These are phyloP conservation scores for Wickerhamomyces mucosus DNA, from an alignment of 805 yeast genomes.

Conservation along the genomic window DNA sequence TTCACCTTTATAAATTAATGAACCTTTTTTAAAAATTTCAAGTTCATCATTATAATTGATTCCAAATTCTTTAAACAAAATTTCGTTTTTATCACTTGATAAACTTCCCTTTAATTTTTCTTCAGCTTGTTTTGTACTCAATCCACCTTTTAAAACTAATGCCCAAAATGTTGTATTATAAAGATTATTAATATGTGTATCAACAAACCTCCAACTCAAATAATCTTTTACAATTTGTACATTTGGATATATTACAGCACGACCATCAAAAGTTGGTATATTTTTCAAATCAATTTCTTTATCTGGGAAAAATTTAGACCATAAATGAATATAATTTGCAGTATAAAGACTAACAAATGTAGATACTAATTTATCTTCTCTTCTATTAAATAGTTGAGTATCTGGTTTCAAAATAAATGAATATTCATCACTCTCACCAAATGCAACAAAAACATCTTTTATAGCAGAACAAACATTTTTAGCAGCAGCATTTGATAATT, in stretches of 20 bases:
- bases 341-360: conserved; percentile 79
- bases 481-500: conserved; percentile 79
- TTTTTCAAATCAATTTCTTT: conserved; percentile 37
- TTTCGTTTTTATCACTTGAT: conserved; percentile 81
- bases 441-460: conserved; percentile 71
- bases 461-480: conserved; percentile 48
- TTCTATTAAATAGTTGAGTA: conserved; percentile 68
- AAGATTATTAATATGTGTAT: conserved; percentile 89
- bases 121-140: conserved; percentile 78
- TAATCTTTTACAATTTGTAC: conserved; percentile 59
- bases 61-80: conserved; percentile 65
- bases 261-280: conserved; percentile 83
- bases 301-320: conserved; percentile 49
- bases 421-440: conserved; percentile 94
- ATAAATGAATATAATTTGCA: conserved; percentile 58
- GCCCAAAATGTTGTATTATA: conserved; percentile 94
- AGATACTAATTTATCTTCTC: conserved; percentile 71
- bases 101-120: conserved; percentile 65
- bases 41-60: conserved; percentile 89
- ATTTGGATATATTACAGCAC: conserved; percentile 82
- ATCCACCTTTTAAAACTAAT: conserved; percentile 57
- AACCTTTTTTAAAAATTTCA: conserved; percentile 80
- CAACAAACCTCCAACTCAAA: conserved; percentile 91
- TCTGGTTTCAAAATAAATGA: conserved; percentile 62
- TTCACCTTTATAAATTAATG: conserved; percentile 42